Evolutionary conservation across 2,329 filamentous ascomycete species (phyloP), one percentile per base, ranked within the genome.

Genomic region (Xylariaceae sp.): DNA sequence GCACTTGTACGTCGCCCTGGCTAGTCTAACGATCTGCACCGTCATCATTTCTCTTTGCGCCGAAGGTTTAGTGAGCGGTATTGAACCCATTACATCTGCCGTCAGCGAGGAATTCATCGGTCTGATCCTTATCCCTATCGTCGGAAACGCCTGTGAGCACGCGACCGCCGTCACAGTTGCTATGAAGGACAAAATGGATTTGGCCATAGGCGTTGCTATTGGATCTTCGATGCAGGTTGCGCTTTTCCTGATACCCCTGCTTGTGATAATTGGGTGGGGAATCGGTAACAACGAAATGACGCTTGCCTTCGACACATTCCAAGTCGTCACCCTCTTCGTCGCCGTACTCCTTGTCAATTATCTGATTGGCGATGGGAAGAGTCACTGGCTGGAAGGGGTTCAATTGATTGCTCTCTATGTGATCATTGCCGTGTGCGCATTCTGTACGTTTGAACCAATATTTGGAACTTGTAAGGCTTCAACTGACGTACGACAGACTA

Each of bases 301-400:
- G 18, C 79, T 95, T 5, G 86, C 86, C 68, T 94, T 96, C 68
- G 89, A 95, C 66, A 85, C 85, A 0, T 96, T 96, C 76, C 89
- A 96, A 72, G 85, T 96, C 13, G 87, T 91, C 19, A 86, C 88
- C 39, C 74, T 95, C 39, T 95, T 95, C 62, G 88, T 94, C 12
- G 85, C 89, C 1, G 88, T 89, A 0, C 81, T 95, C 40, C 78
- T 95, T 32, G 88, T 92, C 54, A 95, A 95, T 68, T 95, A 95
- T 67, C 72, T 95, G 41, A 89, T 95, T 46, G 79, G 86, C 18
- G 89, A 95, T 63, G 90, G 89, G 29, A 83, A 89, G 68, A 91
- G 86, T 58, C 89, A 92, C 63, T 94, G 89, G 74, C 78, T 92
- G 0, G 89, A 94, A 70, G 89, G 89, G 2, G 83, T 84, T 56